Evolutionary conservation across 345 rosid species (phyloP), one percentile per base, ranked within the genome.

Genomic region (Alliaria petiolata): DNA sequence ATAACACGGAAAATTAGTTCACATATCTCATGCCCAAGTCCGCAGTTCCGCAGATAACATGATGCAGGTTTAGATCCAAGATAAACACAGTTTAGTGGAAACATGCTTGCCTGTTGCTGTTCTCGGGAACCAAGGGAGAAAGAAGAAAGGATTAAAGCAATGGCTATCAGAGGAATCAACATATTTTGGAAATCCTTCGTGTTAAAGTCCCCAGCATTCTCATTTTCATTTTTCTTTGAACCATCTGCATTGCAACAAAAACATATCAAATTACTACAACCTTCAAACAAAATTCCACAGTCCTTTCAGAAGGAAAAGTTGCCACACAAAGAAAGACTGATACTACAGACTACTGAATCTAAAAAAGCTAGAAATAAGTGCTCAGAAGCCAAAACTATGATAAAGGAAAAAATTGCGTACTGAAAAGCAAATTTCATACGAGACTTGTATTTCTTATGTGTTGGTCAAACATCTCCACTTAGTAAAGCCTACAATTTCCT

Each of bases 101-200:
- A 46, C 13, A 54, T 28, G 75, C 75, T 76, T 76, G 81, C 98
- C 87, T 86, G 86, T 68, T 89, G 85, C 70, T 87, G 83, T n/a
- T 85, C 89, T 72, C 33, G 63, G 17, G 85, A 38, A 54, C 80
- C 82, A 58, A 72, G 75, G 15, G 86, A 64, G 36, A 80, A 84
- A 44, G 82, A 64, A 51, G 80, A 79, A 38, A 87, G 67, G 61
- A 89, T 75, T 42, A 84, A 35, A 9, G 74, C 89, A 76, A 89
- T 73, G 44, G 86, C 81, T 16, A 93, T 31, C 25, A 88, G 28
- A 34, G 92, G 85, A 20, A 76, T 69, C 34, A 86, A 40, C 58
- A 84, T 50, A 76, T 80, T 83, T 75, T 82, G 89, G 46, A 82
- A 80, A 31, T 78, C 71, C 78, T 70, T 85, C 22, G 74, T 51